Conservation (phyloP, 108 stramenopile species). For the Nitzschia palea region DNA sequence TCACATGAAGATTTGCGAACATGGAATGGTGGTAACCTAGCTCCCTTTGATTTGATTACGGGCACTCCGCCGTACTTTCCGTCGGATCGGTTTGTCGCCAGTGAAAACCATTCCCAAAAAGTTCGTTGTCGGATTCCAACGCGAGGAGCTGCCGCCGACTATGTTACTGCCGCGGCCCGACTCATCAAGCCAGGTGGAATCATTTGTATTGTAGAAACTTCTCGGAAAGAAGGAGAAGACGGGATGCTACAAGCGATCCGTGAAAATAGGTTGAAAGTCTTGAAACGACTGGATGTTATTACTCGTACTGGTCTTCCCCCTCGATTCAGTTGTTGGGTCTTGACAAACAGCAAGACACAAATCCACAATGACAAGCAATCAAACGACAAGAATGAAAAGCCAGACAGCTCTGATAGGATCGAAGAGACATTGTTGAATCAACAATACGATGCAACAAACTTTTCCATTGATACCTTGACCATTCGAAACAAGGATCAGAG, state of each 20-base stretch:
- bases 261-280: slow-evolving; percentile 3
- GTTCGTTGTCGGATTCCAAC: slow-evolving; percentile 36
- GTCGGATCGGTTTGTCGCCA: slow-evolving; percentile 29
- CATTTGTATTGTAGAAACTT: slow-evolving; percentile 33
- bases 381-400: not conserved
- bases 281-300: slow-evolving; percentile 29
- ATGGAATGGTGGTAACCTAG: slow-evolving; percentile 16
- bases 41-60: slow-evolving; percentile 25
- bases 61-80: slow-evolving; percentile 44
- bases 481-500: slow-evolving; percentile 27
- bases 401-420: not conserved
- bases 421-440: not conserved
- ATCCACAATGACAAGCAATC: not conserved
- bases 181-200: slow-evolving; percentile 17
- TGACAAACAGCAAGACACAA: slow-evolving; percentile 2
- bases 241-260: slow-evolving; percentile 12
- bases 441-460: not conserved
- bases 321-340: slow-evolving; percentile 36
- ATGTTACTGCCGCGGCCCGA: slow-evolving; percentile 25
- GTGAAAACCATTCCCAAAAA: slow-evolving; percentile 37
- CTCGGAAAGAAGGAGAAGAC: slow-evolving; percentile 20
- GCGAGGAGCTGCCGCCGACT: slow-evolving; percentile 34
- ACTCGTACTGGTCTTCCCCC: slow-evolving; percentile 31
- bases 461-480: slow-evolving; percentile 31
- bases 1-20: slow-evolving; percentile 26